A percentile compares a stretch with the other conserved stretches of the same genome.
phyloP scores from a whole-genome alignment of 345 rosid genomes.

The Crucihimalaya himalaica region DNA sequence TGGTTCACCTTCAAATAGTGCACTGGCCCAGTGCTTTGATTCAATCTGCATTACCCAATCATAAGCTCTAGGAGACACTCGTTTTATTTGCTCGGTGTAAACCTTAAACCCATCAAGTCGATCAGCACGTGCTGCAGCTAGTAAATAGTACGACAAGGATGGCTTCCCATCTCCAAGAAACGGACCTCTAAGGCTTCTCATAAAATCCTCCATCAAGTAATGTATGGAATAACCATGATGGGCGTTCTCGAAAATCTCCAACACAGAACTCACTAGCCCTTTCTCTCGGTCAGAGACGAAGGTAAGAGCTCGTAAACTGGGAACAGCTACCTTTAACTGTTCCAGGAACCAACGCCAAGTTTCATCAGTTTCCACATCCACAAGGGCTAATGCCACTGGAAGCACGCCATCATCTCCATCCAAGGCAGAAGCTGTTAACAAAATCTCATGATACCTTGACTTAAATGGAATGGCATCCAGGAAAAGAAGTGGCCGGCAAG shows the following conservation, averaged over 20 bases:
- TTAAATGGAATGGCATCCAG: conserved; percentile 70
- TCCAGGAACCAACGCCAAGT: conserved; percentile 89
- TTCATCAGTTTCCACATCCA: conserved; percentile 70
- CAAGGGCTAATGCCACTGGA: conserved; percentile 80
- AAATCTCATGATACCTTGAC: conserved; percentile 75
- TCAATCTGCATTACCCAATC: conserved; percentile 82
- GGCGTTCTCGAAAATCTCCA: conserved; percentile 65
- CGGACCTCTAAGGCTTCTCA: conserved; percentile 69
- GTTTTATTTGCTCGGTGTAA: conserved; percentile 61
- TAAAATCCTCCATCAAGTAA: conserved; percentile 74
- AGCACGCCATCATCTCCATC: conserved; percentile 81
- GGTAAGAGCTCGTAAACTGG: conserved; percentile 58
- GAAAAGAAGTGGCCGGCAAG: conserved; percentile 88
- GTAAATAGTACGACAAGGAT: conserved; percentile 59
- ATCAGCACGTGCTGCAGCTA: conserved; percentile 79
- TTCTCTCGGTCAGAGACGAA: conserved; percentile 82
- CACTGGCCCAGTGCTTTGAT: conserved; percentile 67
- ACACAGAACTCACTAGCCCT: conserved; percentile 56
- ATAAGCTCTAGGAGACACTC: conserved; percentile 66
- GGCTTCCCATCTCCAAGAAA: conserved; percentile 81
- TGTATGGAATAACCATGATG: conserved; percentile 73
- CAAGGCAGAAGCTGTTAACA: conserved; percentile 77
- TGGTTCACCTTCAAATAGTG: conserved; percentile 71
- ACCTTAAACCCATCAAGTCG: conserved; percentile 59
- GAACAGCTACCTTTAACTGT: conserved; percentile 60